Conservation (phyloP, 352 stramenopile genomes). For the Achlya hypogyna region DNA sequence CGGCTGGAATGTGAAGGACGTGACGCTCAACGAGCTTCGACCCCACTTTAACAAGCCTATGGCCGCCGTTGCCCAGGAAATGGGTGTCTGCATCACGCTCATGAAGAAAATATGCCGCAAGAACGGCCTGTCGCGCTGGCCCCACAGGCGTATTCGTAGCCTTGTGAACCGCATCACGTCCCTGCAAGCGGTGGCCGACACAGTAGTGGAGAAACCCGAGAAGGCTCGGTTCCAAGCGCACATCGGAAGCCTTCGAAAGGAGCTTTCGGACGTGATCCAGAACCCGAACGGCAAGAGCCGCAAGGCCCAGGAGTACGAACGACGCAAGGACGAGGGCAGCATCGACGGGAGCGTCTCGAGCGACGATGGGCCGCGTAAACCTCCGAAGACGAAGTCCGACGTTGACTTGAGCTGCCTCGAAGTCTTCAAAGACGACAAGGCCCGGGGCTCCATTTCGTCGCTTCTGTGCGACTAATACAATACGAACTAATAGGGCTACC, state of each 20-base stretch:
- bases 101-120: slow-evolving; percentile 84
- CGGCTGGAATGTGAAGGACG: slow-evolving; percentile 49
- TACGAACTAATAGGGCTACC: no score
- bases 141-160: slow-evolving; percentile 70
- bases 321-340: slow-evolving; percentile 31
- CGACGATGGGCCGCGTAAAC: not conserved
- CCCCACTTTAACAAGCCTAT: slow-evolving; percentile 82
- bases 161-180: slow-evolving; percentile 77
- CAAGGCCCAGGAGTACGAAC: slow-evolving; percentile 53
- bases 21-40: slow-evolving; percentile 72
- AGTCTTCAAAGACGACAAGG: not conserved
- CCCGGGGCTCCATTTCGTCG: slow-evolving; percentile 55
- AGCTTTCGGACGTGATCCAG: slow-evolving; percentile 69
- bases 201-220: slow-evolving; percentile 34
- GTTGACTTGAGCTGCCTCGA: slow-evolving; percentile 7
- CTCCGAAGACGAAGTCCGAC: slow-evolving; percentile 9
- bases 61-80: slow-evolving; percentile 67
- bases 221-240: slow-evolving; percentile 53
- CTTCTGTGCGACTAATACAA: slow-evolving; percentile 57
- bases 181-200: slow-evolving; percentile 53
- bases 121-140: slow-evolving; percentile 72
- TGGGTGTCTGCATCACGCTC: slow-evolving; percentile 77
- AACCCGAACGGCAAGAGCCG: slow-evolving; percentile 80
- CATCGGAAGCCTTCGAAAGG: slow-evolving; percentile 46
- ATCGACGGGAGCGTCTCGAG: not conserved